Evolutionary conservation across 1,284 basidiomycete genomes (phyloP).

Genomic region (Austroboletus novae-zelandiae): DNA sequence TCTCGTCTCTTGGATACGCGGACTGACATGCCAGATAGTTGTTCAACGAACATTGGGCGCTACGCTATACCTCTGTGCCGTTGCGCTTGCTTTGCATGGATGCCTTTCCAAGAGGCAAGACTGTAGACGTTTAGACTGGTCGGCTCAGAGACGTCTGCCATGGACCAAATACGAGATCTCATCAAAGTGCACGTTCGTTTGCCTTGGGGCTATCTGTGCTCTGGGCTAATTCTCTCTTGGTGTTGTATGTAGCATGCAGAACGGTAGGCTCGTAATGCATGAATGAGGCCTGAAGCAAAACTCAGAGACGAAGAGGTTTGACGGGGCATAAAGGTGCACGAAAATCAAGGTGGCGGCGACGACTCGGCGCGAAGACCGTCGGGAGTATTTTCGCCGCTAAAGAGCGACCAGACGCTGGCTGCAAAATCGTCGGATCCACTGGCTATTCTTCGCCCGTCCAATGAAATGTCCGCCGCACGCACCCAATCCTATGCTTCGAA

Average conservation of each 20-base stretch:
- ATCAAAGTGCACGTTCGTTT: slow-evolving; percentile 43
- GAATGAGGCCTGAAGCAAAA: slow-evolving; percentile 41
- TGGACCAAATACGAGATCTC: slow-evolving; percentile 46
- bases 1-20: neutral
- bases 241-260: slow-evolving; percentile 55
- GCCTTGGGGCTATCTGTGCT: neutral
- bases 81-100: slow-evolving; percentile 58
- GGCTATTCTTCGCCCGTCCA: too few relatives aligned
- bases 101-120: slow-evolving; percentile 46
- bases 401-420: too few relatives aligned
- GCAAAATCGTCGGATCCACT: too few relatives aligned
- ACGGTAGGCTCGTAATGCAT: slow-evolving; percentile 40
- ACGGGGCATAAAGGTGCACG: slow-evolving; percentile 40
- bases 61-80: slow-evolving; percentile 50
- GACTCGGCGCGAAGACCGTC: too few relatives aligned
- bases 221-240: slow-evolving; percentile 1
- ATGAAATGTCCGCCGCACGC: too few relatives aligned
- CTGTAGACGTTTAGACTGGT: slow-evolving; percentile 58
- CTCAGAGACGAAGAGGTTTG: slow-evolving; percentile 45
- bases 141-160: slow-evolving; percentile 53
- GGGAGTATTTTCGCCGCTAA: too few relatives aligned
- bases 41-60: slow-evolving; percentile 64
- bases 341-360: slow-evolving; percentile 32
- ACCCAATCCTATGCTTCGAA: too few relatives aligned
- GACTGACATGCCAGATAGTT: slow-evolving; percentile 35